Base-by-base conservation (phyloP, 2,329 filamentous ascomycete genomes). In the Neonectria hederae region DNA sequence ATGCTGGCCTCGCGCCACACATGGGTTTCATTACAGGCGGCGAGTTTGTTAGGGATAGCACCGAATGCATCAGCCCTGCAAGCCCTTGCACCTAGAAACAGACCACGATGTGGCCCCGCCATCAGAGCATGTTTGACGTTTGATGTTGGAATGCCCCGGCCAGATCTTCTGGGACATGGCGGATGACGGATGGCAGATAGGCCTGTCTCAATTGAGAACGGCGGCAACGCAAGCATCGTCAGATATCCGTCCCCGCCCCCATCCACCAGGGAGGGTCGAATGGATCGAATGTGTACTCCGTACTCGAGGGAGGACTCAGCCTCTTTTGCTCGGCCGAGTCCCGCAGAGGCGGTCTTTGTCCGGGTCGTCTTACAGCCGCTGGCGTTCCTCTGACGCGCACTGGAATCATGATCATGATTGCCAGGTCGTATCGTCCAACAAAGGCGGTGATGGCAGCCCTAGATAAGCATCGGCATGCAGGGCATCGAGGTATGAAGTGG, bases 401-500 rank as follows among this genome's bases (percentile, higher is more conserved):
- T 55, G 35, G 43, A 63, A 63, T 52, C 35, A 38, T n/a, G 1
- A 38, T 38, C 63, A 56, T 70, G 62, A 62, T 65, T n/a, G 42
- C 26, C 35, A 24, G 48, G 51, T 42, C 32, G 49, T 46, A 68
- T 73, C 64, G 35, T 69, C 46, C 71, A 70, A 73, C 53, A 72
- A 70, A 72, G 62, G 68, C 68, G 69, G 69, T 72, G 68, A 65
- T 72, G 67, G 56, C 38, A 51, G 28, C 32, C 61, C 46, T n/a
- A 59, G 63, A 59, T 63, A 62, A 60, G 54, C 46, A 52, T 40
- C 24, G 56, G 24, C 48, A 62, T 62, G 58, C 60, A 52, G 51
- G 49, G 35, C 51, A 68, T 49, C 55, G 55, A 63, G 40, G 45
- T 58, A 65, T 62, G 65, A 58, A 59, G 59, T 54, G 58, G 58